Conservation (phyloP, 2,329 filamentous ascomycete species). For the Botrytis squamosa region DNA sequence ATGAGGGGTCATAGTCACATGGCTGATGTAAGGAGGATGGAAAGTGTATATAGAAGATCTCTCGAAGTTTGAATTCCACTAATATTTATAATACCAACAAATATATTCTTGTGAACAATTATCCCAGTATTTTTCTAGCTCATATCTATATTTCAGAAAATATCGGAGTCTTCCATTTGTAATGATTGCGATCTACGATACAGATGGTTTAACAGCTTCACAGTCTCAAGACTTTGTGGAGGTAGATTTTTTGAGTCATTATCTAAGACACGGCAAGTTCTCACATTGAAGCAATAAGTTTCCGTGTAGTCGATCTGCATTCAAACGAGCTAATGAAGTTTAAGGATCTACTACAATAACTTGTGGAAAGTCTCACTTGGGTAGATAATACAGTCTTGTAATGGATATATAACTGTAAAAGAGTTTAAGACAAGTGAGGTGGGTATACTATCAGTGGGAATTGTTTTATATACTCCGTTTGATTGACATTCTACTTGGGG, state of each 20-base stretch:
- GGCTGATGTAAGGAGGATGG: no score
- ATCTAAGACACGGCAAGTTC: background rate
- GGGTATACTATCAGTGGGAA: background rate
- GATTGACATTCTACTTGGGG: background rate
- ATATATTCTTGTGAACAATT: background rate
- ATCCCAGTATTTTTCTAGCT: background rate
- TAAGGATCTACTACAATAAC: background rate
- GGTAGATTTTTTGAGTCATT: background rate
- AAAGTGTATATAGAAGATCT: background rate
- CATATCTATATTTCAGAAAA: background rate
- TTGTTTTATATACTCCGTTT: background rate
- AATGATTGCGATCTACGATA: background rate
- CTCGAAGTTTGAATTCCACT: background rate
- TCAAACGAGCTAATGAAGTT: background rate
- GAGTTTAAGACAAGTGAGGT: background rate
- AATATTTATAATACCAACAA: background rate
- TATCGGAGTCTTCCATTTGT: background rate
- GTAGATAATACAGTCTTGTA: background rate
- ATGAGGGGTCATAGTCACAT: background rate
- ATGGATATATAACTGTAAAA: background rate
- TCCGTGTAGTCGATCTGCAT: background rate
- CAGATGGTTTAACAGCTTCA: background rate
- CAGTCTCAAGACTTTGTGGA: rapidly evolving
- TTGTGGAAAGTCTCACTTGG: background rate
- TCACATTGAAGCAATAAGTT: background rate